phyloP scores from a whole-genome alignment of 352 stramenopile genomes.

The Sclerospora graminicola region DNA sequence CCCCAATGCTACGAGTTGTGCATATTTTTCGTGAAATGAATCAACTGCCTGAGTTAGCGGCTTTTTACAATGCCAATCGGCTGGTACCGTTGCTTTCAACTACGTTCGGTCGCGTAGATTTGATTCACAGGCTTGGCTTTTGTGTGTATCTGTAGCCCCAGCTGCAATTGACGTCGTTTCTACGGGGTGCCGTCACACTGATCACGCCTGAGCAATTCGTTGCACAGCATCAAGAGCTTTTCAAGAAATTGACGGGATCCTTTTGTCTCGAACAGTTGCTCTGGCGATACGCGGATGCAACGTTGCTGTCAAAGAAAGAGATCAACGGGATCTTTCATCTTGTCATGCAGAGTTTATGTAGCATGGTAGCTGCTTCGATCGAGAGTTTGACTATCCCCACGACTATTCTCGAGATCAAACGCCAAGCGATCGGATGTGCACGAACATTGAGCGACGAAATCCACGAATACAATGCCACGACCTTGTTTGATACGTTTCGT shows the following conservation, averaged over 20 bases:
- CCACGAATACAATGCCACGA: slow-evolving; percentile 39
- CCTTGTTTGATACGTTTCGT: slow-evolving; percentile 25
- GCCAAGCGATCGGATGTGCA: slow-evolving; percentile 41
- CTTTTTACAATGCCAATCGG: slow-evolving; percentile 73
- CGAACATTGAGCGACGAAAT: slow-evolving; percentile 60
- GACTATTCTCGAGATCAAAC: slow-evolving; percentile 66
- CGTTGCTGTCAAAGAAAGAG: slow-evolving; percentile 5
- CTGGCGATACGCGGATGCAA: slow-evolving; percentile 41
- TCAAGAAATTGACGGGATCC: slow-evolving; percentile 60
- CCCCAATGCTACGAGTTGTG: slow-evolving; percentile 61
- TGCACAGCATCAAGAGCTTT: slow-evolving; percentile 63
- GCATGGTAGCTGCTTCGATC: slow-evolving; percentile 46
- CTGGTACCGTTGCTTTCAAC: slow-evolving; percentile 25
- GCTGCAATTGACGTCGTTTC: slow-evolving; percentile 62
- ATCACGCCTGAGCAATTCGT: slow-evolving; percentile 73
- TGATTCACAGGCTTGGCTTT: background rate
- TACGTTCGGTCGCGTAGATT: too few relatives aligned
- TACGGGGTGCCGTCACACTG: slow-evolving; percentile 52
- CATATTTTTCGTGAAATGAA: slow-evolving; percentile 70
- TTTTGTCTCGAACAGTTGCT: slow-evolving; percentile 72
- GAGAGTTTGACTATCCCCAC: slow-evolving; percentile 38
- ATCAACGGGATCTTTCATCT: slow-evolving; percentile 76
- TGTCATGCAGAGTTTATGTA: slow-evolving; percentile 64
- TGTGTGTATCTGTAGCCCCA: slow-evolving; percentile 36
- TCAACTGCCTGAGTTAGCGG: slow-evolving; percentile 55